A percentile compares a stretch with the other conserved stretches of the same genome.
phyloP scores from a whole-genome alignment of 805 yeast genomes.

The Saccharomycopsis javanensis region DNA sequence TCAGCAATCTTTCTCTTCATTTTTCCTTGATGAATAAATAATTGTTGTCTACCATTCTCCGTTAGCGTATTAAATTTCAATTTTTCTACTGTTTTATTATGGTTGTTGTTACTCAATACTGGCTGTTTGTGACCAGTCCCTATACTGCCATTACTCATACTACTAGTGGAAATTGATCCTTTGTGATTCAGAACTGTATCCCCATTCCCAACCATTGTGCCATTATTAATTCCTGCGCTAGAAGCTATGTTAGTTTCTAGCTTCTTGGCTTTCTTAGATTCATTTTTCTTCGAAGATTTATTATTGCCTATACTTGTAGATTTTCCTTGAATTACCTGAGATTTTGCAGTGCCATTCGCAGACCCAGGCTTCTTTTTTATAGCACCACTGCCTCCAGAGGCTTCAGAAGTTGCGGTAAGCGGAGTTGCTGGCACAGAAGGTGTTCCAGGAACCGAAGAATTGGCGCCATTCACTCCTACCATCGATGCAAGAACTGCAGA shows the following conservation, averaged over 20 bases:
- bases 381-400: conserved; percentile 21
- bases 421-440: conserved; percentile 17
- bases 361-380: conserved; percentile 26
- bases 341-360: conserved; percentile 10
- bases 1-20: not conserved
- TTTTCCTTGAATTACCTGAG: not conserved
- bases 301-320: too few relatives aligned
- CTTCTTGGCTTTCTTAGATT: not conserved
- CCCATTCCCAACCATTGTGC: not conserved
- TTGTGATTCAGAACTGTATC: not conserved
- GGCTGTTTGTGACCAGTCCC: not conserved
- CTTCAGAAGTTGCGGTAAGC: conserved; percentile 17
- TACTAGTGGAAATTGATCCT: not conserved
- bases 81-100: not conserved
- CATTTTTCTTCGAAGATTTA: not conserved
- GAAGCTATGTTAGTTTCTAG: not conserved
- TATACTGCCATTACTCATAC: not conserved
- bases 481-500: not conserved
- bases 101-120: not conserved
- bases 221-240: not conserved
- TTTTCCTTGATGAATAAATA: not conserved
- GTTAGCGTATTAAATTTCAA: not conserved
- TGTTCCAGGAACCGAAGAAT: conserved; percentile 9
- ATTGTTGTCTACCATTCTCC: not conserved
- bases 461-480: not conserved